These are phyloP conservation scores for Xylaria flabelliformis DNA, from an alignment of 495 filamentous ascomycete species.

Conservation along the genomic window DNA sequence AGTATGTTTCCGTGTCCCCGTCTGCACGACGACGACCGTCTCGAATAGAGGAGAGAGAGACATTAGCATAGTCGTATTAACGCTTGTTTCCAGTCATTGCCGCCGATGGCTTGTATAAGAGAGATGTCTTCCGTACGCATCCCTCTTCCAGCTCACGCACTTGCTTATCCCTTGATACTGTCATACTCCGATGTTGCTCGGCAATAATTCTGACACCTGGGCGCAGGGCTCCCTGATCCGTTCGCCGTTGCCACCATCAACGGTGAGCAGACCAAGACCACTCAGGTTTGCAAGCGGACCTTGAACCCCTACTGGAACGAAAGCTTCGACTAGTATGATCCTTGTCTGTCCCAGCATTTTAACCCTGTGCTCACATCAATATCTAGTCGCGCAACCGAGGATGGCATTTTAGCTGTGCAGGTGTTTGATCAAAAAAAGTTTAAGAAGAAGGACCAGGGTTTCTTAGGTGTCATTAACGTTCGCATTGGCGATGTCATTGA, in stretches of 20 bases:
- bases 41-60: neutral
- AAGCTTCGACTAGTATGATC: constrained; percentile 88
- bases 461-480: constrained; percentile 96
- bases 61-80: neutral
- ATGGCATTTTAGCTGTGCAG: constrained; percentile 95
- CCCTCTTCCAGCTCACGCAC: neutral
- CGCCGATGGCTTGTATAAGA: constrained; percentile 96
- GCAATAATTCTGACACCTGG: constrained; percentile 23
- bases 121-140: constrained; percentile 94
- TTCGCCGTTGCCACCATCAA: constrained; percentile 96
- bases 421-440: constrained; percentile 99
- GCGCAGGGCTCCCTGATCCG: constrained; percentile 89
- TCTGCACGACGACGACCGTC: neutral
- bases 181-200: neutral
- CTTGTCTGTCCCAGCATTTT: constrained; percentile 15
- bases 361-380: constrained; percentile 22
- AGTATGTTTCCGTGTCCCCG: constrained; percentile 53
- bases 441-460: constrained; percentile 99
- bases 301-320: constrained; percentile 99
- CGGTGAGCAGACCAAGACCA: constrained; percentile 96
- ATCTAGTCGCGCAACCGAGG: constrained; percentile 80
- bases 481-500: constrained; percentile 93
- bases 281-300: constrained; percentile 93
- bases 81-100: constrained; percentile 81
- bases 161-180: constrained; percentile 24